These are phyloP conservation scores for Fraxinus xanthoxyloides DNA, from an alignment of 305 asterid species.

Conservation along the genomic window DNA sequence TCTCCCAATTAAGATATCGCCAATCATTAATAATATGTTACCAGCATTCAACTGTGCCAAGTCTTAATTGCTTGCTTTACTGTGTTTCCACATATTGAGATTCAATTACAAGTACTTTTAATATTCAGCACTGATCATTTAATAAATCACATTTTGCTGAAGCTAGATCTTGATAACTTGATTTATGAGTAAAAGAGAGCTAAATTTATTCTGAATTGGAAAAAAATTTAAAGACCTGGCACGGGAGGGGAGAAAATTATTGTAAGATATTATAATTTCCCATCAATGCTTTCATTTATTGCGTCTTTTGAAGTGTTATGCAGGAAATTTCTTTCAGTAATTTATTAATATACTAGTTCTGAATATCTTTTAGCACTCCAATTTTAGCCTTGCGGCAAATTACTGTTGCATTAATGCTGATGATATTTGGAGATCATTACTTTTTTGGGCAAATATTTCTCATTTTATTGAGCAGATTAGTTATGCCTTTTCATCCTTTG, in stretches of 20 bases:
- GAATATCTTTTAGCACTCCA: not conserved
- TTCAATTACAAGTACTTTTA: not conserved
- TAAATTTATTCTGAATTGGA: not conserved
- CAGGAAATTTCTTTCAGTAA: not conserved
- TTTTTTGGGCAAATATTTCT: constrained; percentile 3
- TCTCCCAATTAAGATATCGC: not conserved
- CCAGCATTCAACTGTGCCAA: not conserved
- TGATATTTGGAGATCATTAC: constrained; percentile 17
- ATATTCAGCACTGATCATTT: not conserved
- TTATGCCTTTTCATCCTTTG: constrained; percentile 5
- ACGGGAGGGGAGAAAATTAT: not conserved
- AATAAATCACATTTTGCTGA: not conserved
- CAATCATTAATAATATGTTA: not conserved
- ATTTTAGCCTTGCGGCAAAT: not conserved
- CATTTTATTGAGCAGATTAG: not conserved
- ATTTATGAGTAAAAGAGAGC: not conserved
- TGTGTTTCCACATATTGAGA: not conserved
- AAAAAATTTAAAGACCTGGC: not conserved
- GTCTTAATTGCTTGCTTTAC: not conserved
- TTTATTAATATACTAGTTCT: not conserved
- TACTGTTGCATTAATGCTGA: constrained; percentile 2
- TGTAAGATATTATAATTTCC: not conserved
- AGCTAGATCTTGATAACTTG: not conserved
- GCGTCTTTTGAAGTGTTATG: not conserved
- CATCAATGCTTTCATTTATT: not conserved